Conservation (phyloP, 2,329 filamentous ascomycete species). For the Fusarium protoensiforme region DNA sequence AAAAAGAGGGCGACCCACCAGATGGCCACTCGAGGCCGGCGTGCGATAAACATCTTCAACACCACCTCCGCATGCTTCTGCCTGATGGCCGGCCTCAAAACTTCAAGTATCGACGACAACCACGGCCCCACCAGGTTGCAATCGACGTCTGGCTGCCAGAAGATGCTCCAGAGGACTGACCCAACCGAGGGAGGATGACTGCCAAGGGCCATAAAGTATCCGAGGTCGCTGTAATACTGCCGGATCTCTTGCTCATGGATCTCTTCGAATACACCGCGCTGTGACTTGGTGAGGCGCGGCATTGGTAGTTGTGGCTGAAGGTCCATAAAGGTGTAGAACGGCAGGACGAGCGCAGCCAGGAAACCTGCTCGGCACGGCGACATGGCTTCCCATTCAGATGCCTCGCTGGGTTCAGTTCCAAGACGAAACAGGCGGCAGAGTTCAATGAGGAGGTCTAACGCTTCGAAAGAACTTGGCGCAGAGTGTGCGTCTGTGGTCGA, state of each 20-base stretch:
- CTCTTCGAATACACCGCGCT: not conserved
- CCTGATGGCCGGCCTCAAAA: not conserved
- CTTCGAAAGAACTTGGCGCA: constrained; percentile 2
- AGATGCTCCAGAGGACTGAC: constrained; percentile 2
- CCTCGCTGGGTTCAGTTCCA: not conserved
- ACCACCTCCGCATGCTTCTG: not conserved
- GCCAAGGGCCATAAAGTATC: not conserved
- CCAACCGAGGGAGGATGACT: not conserved
- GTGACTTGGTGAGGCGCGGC: not conserved
- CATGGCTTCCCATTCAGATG: not conserved
- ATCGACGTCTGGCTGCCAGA: not conserved
- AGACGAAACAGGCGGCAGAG: not conserved
- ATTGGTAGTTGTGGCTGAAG: not conserved
- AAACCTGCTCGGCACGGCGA: not conserved
- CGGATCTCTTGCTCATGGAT: not conserved
- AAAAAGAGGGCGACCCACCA: constrained; percentile 1
- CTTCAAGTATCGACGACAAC: not conserved
- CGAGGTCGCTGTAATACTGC: not conserved
- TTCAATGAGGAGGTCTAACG: not conserved
- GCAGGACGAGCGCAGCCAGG: not conserved
- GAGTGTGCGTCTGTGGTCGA: not conserved
- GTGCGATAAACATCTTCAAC: not conserved
- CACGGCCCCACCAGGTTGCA: not conserved
- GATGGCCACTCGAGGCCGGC: not conserved
- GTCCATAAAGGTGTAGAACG: not conserved